Base-by-base conservation (phyloP, 768 basidiomycete genomes). In the Phanerodontia chrysosporium region DNA sequence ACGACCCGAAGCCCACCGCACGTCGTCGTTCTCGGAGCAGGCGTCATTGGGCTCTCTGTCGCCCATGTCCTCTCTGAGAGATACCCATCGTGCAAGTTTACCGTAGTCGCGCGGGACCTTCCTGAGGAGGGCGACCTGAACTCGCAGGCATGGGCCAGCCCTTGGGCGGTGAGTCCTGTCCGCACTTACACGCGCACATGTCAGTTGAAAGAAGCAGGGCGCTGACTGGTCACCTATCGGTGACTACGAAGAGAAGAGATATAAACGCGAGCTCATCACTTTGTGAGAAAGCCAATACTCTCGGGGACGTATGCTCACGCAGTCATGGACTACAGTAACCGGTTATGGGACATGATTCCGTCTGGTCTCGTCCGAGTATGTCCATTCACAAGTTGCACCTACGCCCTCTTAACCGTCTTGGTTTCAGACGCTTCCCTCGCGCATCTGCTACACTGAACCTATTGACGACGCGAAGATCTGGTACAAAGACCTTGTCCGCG, bases 131-230 rank as follows among this genome's bases (percentile, higher is more conserved):
- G 30, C 21, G 74, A 75, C 59, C 58, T 72, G 22, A 70, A 70
- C 46, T 80, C 78, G 4, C 77, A 78, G 53, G 76, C 72, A 3
- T 81, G 77, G 70, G 72, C 80, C 9, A 80, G 77, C 55, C 81
- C 81, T n/a, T 81, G 80, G 69, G 79, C 81, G 58, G 79, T 79
- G 58, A 54, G 75, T 67, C 24, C n/a, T n/a, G 22, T 24, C 48
- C 4, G 29, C 16, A 42, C 21, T 55, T 39, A 16, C 13, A 16
- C 55, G 18, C n/a, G 22, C n/a, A 6, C 35, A 9, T 16, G 1
- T n/a, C 13, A 24, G 13, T 16, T 24, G 27, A 21, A 46, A 21
- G 16, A 32, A 44, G 22, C 29, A 80, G 79, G 79, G 79, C 25
- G 80, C 78, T 35, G 74, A 76, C 59, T 81, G 80, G 80, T 72